Conservation (phyloP, 1,139 yeast species). For the Suhomyces bribrorum region DNA sequence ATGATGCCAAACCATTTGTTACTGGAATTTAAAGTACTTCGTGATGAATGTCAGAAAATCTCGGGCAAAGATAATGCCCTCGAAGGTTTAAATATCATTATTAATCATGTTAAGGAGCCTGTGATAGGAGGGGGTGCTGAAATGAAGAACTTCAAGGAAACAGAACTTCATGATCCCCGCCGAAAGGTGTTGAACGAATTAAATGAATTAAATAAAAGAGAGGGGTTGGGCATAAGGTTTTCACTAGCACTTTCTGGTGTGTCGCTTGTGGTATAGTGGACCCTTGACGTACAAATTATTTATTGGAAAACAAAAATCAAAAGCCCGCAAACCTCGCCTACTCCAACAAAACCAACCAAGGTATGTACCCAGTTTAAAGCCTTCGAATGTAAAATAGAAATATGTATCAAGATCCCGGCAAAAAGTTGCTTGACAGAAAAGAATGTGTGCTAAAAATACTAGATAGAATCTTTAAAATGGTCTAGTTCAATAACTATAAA, state of each 20-base stretch:
- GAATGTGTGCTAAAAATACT: no score
- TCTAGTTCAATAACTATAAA: no score
- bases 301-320: no score
- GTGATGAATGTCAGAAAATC: slow-evolving; percentile 18
- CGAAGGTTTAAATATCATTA: slow-evolving; percentile 52
- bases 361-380: no score
- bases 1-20: slow-evolving; percentile 66
- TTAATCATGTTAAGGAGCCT: slow-evolving; percentile 74
- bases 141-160: slow-evolving; percentile 2
- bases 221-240: slow-evolving; percentile 43
- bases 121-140: slow-evolving; percentile 16
- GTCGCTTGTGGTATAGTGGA: slow-evolving; percentile 19
- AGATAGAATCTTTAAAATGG: no score
- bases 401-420: no score
- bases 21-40: slow-evolving; percentile 52
- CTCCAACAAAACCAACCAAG: no score
- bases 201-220: slow-evolving; percentile 36
- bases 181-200: slow-evolving; percentile 49
- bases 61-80: slow-evolving; percentile 32
- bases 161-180: slow-evolving; percentile 52
- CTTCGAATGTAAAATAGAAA: no score
- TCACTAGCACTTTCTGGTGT: slow-evolving; percentile 59
- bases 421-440: no score
- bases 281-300: no score
- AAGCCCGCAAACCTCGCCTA: no score